Evolutionary conservation across 352 stramenopile species (phyloP), one percentile per base, ranked within the genome.

Genomic region (Pythium aristosporum): DNA sequence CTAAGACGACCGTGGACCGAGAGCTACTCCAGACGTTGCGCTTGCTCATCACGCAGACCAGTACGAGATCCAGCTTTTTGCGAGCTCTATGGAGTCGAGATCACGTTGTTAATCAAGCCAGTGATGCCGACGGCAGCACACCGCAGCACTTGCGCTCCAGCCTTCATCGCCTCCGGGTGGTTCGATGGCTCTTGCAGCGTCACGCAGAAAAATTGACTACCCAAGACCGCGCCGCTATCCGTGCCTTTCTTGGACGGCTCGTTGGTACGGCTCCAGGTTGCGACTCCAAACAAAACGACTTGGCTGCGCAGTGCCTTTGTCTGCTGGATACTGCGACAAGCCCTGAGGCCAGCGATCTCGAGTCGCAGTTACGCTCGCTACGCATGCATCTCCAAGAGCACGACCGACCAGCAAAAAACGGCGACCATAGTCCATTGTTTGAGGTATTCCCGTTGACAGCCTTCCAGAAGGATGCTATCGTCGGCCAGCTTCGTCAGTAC

Each of bases 21-120:
- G 55, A 61, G 2, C 71, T 87, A 3, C 51, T 87, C 6, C 52
- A 61, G 32, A 80, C 78, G 39, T 50, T 86, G n/a, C 74, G 73
- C 0, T 30, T 82, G 39, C 42, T 89, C 8, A 10, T 82, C 5
- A 23, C 55, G 1, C 80, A 87, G 57, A 46, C 71, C 36, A 23
- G 43, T 20, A 87, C 74, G 0, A 42, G 51, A 0, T 32, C 28
- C 2, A 73, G 52, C 28, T 76, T 87, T 36, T 69, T 81, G 18
- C 43, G 58, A 54, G 76, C 49, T 2, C 59, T 79, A 1, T 58
- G 36, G 28, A 42, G 10, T 5, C 42, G 4, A 46, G n/a, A 21
- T 10, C 21, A 46, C 2, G 39, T 18, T 39, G 3, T 9, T 43
- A 36, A 36, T 20, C 4, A 51, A 34, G 4, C 34, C 34, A 39